These are phyloP conservation scores for Schwanniomyces pseudopolymorphus DNA, from an alignment of 805 yeast genomes.

Conservation along the genomic window DNA sequence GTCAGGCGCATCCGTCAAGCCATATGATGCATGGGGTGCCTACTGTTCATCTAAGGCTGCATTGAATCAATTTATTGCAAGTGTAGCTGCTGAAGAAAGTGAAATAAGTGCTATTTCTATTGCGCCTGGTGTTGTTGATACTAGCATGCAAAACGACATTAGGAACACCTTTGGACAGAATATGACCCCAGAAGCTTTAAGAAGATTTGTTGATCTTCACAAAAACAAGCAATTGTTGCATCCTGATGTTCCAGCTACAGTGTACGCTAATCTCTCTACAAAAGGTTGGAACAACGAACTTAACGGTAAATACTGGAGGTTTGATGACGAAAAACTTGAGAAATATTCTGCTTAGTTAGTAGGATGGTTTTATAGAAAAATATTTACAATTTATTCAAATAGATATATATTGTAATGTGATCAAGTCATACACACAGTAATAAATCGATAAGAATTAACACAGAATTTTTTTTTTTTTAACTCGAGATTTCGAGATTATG, in stretches of 20 bases:
- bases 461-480: neutral
- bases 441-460: neutral
- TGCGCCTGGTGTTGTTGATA: constrained; percentile 95
- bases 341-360: neutral
- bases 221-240: constrained; percentile 55
- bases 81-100: constrained; percentile 68
- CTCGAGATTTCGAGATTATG: neutral
- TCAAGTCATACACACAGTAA: neutral
- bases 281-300: constrained; percentile 55
- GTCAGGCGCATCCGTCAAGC: constrained; percentile 77
- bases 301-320: constrained; percentile 70
- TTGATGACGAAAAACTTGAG: constrained; percentile 40
- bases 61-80: constrained; percentile 67
- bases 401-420: neutral
- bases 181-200: constrained; percentile 62
- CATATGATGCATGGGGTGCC: constrained; percentile 79
- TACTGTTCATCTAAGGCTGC: constrained; percentile 94
- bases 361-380: neutral
- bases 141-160: constrained; percentile 82
- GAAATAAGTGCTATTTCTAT: constrained; percentile 61
- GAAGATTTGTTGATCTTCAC: constrained; percentile 66
- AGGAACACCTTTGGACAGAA: constrained; percentile 58
- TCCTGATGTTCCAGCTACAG: constrained; percentile 70
- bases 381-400: neutral
- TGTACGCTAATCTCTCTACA: constrained; percentile 65